These are phyloP conservation scores for Cyclotella kingstonii DNA, from an alignment of 108 stramenopile genomes.

Conservation along the genomic window DNA sequence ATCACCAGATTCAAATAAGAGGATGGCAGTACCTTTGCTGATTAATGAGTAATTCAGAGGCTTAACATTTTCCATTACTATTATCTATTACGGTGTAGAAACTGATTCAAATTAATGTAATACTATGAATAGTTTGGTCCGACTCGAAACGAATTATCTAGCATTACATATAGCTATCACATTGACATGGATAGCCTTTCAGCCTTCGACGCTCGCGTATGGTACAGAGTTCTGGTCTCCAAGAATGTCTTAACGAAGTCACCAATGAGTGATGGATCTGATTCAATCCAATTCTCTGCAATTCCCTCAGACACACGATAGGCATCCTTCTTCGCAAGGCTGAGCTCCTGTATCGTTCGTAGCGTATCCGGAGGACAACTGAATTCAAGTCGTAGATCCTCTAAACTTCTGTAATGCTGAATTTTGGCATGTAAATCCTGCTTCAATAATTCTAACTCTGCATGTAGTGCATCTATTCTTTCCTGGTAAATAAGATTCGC, in stretches of 20 bases:
- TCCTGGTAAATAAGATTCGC: slow-evolving; percentile 48
- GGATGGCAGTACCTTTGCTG: too few relatives aligned
- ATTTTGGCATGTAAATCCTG: slow-evolving; percentile 44
- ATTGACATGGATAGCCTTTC: slow-evolving; percentile 19
- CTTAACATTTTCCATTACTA: too few relatives aligned
- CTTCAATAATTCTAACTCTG: slow-evolving; percentile 43
- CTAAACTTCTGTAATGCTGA: slow-evolving; percentile 48
- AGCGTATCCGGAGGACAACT: slow-evolving; percentile 50
- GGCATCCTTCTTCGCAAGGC: slow-evolving; percentile 58
- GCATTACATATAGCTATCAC: neutral
- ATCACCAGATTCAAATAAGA: neutral
- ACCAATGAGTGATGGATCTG: slow-evolving; percentile 31
- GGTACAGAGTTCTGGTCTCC: slow-evolving; percentile 55
- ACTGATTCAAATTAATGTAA: too few relatives aligned
- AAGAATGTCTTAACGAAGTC: slow-evolving; percentile 67
- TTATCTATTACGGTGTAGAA: too few relatives aligned
- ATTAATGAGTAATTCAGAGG: neutral
- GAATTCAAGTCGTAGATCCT: slow-evolving; percentile 47
- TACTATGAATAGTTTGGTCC: neutral
- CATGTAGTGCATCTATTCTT: slow-evolving; percentile 32
- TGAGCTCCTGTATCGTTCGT: slow-evolving; percentile 42
- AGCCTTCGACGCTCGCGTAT: slow-evolving; percentile 67
- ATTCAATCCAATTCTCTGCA: slow-evolving; percentile 73
- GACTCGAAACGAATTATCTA: neutral
- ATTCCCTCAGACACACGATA: slow-evolving; percentile 62